Conservation (phyloP, 1,284 basidiomycete species). For the Cutaneotrichosporon arboriforme region DNA sequence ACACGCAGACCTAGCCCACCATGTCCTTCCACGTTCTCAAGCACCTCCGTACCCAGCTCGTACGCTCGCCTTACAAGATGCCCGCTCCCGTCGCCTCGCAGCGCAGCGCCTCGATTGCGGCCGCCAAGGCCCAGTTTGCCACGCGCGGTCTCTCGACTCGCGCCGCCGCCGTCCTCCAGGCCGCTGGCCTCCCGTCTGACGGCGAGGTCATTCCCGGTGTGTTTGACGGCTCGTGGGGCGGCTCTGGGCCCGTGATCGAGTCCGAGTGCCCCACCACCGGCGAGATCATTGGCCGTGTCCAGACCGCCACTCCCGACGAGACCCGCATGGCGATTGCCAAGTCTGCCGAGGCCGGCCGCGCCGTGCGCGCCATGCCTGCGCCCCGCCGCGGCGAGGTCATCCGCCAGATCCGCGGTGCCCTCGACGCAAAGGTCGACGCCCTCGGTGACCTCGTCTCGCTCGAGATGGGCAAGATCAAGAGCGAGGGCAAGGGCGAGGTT, state of each 20-base stretch:
- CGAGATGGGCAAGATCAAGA: conserved; percentile 86
- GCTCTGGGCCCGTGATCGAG: conserved; percentile 31
- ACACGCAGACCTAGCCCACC: background rate
- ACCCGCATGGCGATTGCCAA: conserved; percentile 23
- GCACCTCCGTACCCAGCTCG: conserved; percentile 1
- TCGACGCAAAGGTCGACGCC: conserved; percentile 73
- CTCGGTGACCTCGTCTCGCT: conserved; percentile 66
- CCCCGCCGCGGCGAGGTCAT: conserved; percentile 82
- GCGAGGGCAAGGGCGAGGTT: conserved; percentile 89
- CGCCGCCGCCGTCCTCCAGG: conserved; percentile 29
- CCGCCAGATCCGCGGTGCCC: conserved; percentile 75
- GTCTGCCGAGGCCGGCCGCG: conserved; percentile 55
- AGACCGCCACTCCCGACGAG: conserved; percentile 32
- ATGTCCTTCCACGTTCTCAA: conserved; percentile 3
- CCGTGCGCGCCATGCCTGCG: conserved; percentile 72
- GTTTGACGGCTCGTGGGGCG: conserved; percentile 42
- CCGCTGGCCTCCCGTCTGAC: conserved; percentile 29
- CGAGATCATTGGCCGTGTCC: conserved; percentile 36
- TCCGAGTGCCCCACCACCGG: conserved; percentile 42
- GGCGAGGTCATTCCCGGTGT: conserved; percentile 30
- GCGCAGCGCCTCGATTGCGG: background rate
- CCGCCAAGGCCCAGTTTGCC: conserved; percentile 1
- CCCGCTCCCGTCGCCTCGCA: conserved; percentile 1
- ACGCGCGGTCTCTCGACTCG: conserved; percentile 28
- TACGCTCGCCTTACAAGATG: conserved; percentile 1